phyloP scores from a whole-genome alignment of 805 yeast genomes.

The Myxozyma geophila region DNA sequence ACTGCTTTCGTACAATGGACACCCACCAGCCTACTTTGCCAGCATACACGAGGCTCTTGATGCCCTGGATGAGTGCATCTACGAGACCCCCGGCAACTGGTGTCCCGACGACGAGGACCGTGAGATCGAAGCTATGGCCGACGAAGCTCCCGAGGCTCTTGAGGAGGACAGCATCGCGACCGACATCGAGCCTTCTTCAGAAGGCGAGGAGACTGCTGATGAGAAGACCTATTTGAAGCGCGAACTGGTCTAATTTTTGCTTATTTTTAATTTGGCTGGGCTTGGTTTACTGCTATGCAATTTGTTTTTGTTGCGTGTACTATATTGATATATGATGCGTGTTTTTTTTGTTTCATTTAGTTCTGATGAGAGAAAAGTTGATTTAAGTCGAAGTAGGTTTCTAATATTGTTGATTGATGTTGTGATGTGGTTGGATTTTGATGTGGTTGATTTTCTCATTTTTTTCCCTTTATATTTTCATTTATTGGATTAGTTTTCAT shows the following conservation, averaged over 20 bases:
- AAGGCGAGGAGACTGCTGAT: slow-evolving; percentile 8
- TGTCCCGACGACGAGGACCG: slow-evolving; percentile 24
- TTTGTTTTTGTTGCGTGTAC: neutral
- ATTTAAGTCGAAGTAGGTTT: neutral
- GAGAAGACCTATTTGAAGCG: slow-evolving; percentile 18
- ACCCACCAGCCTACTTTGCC: slow-evolving; percentile 48
- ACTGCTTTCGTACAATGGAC: slow-evolving; percentile 44
- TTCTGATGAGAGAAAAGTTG: neutral
- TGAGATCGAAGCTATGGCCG: slow-evolving; percentile 21
- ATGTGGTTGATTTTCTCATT: neutral
- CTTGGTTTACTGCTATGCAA: neutral
- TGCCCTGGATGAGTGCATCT: slow-evolving; percentile 48
- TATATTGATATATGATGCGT: neutral
- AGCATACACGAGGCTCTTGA: slow-evolving; percentile 63
- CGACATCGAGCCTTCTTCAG: slow-evolving; percentile 16
- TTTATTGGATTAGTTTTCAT: neutral
- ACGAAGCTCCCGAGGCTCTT: slow-evolving; percentile 15
- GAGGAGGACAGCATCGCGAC: slow-evolving; percentile 23
- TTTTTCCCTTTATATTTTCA: neutral
- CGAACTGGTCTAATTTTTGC: slow-evolving; percentile 17
- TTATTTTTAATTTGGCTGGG: neutral
- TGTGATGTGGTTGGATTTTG: neutral
- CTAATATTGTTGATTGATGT: neutral
- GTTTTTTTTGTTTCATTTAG: neutral
- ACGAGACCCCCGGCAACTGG: slow-evolving; percentile 33